Percentiles rank a stretch among this genome's conserved stretches.
phyloP scores from a whole-genome alignment of 805 yeast species.

The Schizosaccharomyces lindneri region DNA sequence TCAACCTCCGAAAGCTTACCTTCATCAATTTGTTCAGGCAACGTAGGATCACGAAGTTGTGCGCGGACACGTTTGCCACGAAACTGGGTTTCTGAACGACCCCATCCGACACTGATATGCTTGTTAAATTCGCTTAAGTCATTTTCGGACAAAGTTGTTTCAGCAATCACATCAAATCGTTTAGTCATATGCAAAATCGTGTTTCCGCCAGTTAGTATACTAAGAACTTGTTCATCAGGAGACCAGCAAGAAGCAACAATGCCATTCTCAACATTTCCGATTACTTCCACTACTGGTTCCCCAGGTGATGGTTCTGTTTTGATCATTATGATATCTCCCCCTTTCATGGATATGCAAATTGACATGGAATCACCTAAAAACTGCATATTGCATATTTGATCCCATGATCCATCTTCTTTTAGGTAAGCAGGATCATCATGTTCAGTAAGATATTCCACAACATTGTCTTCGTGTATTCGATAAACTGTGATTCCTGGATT shows the following conservation, averaged over 20 bases:
- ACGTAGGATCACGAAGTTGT: conserved; percentile 53
- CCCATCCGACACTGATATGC: conserved; percentile 97
- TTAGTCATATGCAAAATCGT: conserved; percentile 41
- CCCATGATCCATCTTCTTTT: background rate
- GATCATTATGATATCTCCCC: conserved; percentile 45
- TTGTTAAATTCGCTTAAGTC: conserved; percentile 43
- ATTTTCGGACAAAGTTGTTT: conserved; percentile 27
- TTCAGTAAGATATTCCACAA: background rate
- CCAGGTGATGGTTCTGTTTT: conserved; percentile 17
- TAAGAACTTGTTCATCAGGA: conserved; percentile 68
- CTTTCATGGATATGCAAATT: conserved; percentile 36
- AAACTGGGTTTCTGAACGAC: conserved; percentile 87
- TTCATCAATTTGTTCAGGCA: conserved; percentile 41
- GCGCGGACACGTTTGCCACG: conserved; percentile 80
- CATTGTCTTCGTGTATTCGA: background rate
- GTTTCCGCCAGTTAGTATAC: conserved; percentile 33
- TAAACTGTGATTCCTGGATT: background rate
- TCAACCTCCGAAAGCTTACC: conserved; percentile 43
- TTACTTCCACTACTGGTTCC: conserved; percentile 35
- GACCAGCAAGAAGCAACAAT: conserved; percentile 62
- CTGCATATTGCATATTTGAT: conserved; percentile 6
- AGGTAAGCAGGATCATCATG: background rate
- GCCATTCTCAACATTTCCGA: conserved; percentile 63
- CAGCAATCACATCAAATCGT: conserved; percentile 54
- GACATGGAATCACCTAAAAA: conserved; percentile 51